Percentiles rank a stretch among this genome's conserved stretches.
These are phyloP conservation scores for Rhizopogon vulgaris DNA, from an alignment of 768 basidiomycete genomes.

Conservation along the genomic window DNA sequence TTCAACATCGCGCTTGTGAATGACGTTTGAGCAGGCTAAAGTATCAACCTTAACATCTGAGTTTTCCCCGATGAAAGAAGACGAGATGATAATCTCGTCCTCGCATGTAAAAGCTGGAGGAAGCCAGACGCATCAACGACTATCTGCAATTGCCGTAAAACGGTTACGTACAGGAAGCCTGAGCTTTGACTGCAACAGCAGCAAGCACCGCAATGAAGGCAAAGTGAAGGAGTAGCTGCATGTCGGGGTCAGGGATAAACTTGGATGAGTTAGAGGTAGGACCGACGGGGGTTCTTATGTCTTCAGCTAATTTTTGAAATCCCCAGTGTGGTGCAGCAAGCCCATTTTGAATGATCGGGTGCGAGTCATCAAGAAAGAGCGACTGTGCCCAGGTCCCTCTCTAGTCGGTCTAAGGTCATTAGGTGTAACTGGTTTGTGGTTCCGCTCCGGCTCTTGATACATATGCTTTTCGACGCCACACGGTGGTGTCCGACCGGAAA, in stretches of 20 bases:
- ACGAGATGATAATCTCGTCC: constrained; percentile 2
- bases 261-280: not conserved
- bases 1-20: not conserved
- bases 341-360: not conserved
- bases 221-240: not conserved
- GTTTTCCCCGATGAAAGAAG: constrained; percentile 33
- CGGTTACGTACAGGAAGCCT: not conserved
- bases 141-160: not conserved
- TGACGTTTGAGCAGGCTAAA: constrained; percentile 24
- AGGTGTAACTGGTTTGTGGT: not conserved
- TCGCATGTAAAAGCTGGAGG: constrained; percentile 2
- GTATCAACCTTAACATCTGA: constrained; percentile 35
- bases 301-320: not conserved
- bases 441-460: not conserved
- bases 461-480: too few relatives aligned
- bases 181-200: not conserved
- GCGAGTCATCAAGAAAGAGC: not conserved
- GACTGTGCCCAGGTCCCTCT: not conserved
- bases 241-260: not conserved
- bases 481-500: not conserved
- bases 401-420: not conserved
- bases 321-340: not conserved
- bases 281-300: not conserved
- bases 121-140: not conserved
- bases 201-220: not conserved